Evolutionary conservation across 2,329 filamentous ascomycete species (phyloP).

Genomic region (Colletotrichum tofieldiae): DNA sequence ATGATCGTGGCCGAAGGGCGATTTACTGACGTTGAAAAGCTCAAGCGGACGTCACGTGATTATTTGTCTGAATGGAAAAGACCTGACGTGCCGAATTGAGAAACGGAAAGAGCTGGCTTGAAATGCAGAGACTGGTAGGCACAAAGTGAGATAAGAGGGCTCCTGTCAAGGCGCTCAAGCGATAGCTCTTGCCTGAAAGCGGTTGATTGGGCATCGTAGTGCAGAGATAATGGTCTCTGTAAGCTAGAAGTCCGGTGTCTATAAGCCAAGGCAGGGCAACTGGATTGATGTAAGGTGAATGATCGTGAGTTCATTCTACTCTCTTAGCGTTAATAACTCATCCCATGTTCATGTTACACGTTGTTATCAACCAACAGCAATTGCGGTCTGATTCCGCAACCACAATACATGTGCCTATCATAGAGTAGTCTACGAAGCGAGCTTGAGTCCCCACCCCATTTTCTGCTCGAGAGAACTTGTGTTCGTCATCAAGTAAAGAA

Average conservation of each 20-base stretch:
- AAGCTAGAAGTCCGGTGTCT: neutral
- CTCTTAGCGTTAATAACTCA: too few species aligned
- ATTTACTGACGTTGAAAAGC: neutral
- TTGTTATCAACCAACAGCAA: too few species aligned
- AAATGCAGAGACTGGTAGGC: rapidly evolving
- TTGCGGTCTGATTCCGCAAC: too few species aligned
- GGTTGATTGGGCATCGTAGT: too few species aligned
- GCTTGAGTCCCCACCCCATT: too few species aligned
- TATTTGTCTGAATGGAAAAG: neutral
- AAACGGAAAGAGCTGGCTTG: neutral
- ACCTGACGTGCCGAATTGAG: neutral
- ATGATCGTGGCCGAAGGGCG: neutral
- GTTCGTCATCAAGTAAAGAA: neutral
- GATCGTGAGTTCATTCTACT: neutral
- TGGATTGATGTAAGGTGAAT: neutral
- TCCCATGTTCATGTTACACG: too few species aligned
- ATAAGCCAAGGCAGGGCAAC: neutral
- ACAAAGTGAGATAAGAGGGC: too few species aligned
- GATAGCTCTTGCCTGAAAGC: neutral
- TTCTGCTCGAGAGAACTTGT: too few species aligned
- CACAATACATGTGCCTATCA: too few species aligned
- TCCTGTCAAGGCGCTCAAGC: neutral
- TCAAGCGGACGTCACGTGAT: neutral
- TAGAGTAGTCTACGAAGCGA: too few species aligned
- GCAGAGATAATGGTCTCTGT: neutral